These are phyloP conservation scores for Xylaria arbuscula DNA, from an alignment of 2,329 filamentous ascomycete genomes.

Conservation along the genomic window DNA sequence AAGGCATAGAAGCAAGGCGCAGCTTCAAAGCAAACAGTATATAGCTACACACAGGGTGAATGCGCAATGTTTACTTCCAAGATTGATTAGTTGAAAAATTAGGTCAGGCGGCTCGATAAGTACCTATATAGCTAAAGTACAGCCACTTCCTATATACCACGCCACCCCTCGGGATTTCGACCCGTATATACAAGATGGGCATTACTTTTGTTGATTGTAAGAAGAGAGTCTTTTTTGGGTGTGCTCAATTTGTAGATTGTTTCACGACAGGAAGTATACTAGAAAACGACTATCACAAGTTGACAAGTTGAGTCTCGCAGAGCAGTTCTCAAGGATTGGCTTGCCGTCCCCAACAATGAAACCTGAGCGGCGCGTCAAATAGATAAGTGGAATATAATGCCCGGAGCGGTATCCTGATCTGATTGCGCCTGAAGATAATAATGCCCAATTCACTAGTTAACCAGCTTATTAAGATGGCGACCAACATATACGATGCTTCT, in stretches of 20 bases:
- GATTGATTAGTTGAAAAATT: too few species aligned
- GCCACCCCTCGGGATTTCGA: not conserved
- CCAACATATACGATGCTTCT: slow-evolving; percentile 15
- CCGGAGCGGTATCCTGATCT: not conserved
- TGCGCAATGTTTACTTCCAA: too few species aligned
- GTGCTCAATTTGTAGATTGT: not conserved
- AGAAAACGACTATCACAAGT: not conserved
- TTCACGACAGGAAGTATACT: not conserved
- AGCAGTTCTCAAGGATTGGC: not conserved
- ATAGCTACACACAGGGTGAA: too few species aligned
- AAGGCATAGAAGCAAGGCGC: too few species aligned
- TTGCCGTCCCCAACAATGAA: not conserved
- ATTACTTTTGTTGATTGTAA: not conserved
- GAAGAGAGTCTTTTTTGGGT: not conserved
- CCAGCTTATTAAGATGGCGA: not conserved
- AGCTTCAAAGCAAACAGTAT: too few species aligned
- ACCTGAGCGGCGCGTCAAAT: not conserved
- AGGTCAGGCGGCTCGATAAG: too few species aligned
- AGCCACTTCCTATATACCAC: not conserved
- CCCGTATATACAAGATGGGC: not conserved
- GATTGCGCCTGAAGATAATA: slow-evolving; percentile 12
- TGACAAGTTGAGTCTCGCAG: not conserved
- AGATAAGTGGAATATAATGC: slow-evolving; percentile 1
- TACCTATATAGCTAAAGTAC: not conserved
- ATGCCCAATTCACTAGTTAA: slow-evolving; percentile 5